Percentiles rank a stretch among this genome's conserved stretches.
Evolutionary conservation across 2,329 filamentous ascomycete species (phyloP).

Genomic region (Fusarium multiceps): DNA sequence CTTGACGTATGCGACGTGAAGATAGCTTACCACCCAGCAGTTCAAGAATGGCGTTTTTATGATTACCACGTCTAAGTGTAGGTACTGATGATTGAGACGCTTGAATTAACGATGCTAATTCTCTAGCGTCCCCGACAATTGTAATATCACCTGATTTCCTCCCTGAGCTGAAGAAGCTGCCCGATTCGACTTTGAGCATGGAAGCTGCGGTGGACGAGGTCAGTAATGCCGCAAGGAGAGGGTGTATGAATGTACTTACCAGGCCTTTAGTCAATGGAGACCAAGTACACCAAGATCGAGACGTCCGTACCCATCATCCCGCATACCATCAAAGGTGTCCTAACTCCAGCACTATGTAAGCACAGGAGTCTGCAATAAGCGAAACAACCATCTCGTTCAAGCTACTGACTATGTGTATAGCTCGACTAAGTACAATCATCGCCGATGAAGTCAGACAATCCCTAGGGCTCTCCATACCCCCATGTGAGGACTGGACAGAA

Average conservation of each 20-base stretch:
- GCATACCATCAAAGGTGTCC: neutral
- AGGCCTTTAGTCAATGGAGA: neutral
- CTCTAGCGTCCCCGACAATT: neutral
- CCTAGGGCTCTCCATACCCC: neutral
- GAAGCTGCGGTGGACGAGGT: neutral
- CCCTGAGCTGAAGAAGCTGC: neutral
- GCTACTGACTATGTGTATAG: neutral
- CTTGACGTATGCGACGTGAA: fast-evolving
- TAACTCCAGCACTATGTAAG: neutral
- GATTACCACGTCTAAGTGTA: conserved; percentile 33
- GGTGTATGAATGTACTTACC: too few relatives aligned
- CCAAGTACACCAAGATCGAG: neutral
- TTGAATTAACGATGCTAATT: neutral
- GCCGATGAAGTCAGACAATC: neutral
- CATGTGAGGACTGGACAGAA: neutral
- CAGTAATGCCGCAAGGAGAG: neutral
- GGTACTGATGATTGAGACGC: fast-evolving
- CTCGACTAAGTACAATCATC: neutral
- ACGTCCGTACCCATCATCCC: neutral
- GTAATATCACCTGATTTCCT: neutral
- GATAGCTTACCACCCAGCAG: neutral
- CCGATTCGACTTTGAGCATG: neutral
- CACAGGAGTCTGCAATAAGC: fast-evolving
- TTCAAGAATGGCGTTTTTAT: conserved; percentile 27
- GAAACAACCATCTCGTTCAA: fast-evolving